Evolutionary conservation across 2,329 filamentous ascomycete genomes (phyloP).

Genomic region (Sporothrix globosa): DNA sequence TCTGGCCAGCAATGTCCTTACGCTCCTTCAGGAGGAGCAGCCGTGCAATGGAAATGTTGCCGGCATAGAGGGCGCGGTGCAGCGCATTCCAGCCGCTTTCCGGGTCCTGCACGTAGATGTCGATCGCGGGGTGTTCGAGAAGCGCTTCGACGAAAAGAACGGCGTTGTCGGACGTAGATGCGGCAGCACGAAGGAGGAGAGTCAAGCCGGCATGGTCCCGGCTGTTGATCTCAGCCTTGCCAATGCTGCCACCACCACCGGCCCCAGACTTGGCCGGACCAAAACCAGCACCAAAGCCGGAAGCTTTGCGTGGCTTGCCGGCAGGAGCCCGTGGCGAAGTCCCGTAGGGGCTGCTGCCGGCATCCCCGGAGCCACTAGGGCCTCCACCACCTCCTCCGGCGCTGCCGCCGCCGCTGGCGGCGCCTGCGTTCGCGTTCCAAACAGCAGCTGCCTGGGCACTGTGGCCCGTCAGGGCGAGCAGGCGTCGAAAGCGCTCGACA

Average conservation of each 20-base stretch:
- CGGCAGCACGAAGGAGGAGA: constrained; percentile 80
- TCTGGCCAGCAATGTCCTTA: constrained; percentile 63
- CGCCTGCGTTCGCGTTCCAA: constrained; percentile 56
- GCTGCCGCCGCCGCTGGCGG: constrained; percentile 33
- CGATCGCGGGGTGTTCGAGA: constrained; percentile 78
- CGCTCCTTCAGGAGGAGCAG: constrained; percentile 79
- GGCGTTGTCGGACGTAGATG: constrained; percentile 70
- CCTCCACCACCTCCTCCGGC: constrained; percentile 40
- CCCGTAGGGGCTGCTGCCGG: constrained; percentile 28
- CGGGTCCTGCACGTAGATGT: constrained; percentile 82
- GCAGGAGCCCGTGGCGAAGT: constrained; percentile 25
- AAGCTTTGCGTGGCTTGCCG: constrained; percentile 57
- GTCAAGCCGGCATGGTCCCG: constrained; percentile 82
- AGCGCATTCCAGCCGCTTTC: constrained; percentile 97
- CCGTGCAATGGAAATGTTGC: constrained; percentile 84
- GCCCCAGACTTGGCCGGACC: constrained; percentile 51
- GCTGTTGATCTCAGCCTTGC: constrained; percentile 75
- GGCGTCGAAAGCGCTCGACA: constrained; percentile 89
- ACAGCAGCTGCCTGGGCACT: constrained; percentile 55
- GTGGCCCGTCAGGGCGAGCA: constrained; percentile 73
- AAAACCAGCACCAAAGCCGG: constrained; percentile 52
- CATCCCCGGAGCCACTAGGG: constrained; percentile 33
- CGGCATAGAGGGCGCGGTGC: constrained; percentile 86
- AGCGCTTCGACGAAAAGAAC: constrained; percentile 76
- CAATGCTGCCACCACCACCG: constrained; percentile 47